Base-by-base conservation (phyloP, 2,329 filamentous ascomycete species). In the Calonectria pseudoturangicola region DNA sequence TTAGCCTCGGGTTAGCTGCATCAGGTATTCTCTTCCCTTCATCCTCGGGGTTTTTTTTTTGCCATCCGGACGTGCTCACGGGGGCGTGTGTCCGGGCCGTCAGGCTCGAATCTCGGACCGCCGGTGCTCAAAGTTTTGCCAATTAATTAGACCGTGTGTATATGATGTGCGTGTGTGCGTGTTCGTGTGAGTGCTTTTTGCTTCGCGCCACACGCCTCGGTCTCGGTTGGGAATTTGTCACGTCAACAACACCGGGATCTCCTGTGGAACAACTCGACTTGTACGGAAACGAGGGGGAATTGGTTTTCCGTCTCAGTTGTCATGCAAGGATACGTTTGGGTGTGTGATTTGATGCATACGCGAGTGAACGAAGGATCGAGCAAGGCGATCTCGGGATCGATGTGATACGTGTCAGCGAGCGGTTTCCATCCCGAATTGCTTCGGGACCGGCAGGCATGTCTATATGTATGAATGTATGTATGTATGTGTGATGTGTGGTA, bases 281-380 rank as follows among this genome's bases (percentile, higher is more conserved):
- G 21, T 27, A 41, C 30, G 51, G n/a, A n/a, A 13, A 18, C 18
- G 33, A 30, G 16, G 10, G 33, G 33, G 36, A 63, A 33, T 25
- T 45, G 58, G 39, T 47, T 63, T 47, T 63, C 39, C 39, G 58
- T 45, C 58, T 63, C 39, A 33, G 21, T 62, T 62, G 21, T 63
- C 27, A 63, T 63, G 58, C 39, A 63, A 30, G 58, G 58, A 63
- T 47, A 63, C 41, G 58, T 47, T 63, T 63, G 58, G 39, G 58
- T 21, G 58, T 63, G 58, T 63, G 58, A 63, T 47, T 63, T 63
- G 58, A 47, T 63, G 58, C 39, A 47, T 43, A 43, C 25, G 39
- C 41, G 58, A 63, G 25, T 33, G 39, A 63, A 45, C 41, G 41
- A 63, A 47, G 58, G 39, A 63, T 47, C 58, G 36, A 39, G 54